Evolutionary conservation across 1,284 basidiomycete species (phyloP), one percentile per base, ranked within the genome.

Genomic region (Cerrena zonata): DNA sequence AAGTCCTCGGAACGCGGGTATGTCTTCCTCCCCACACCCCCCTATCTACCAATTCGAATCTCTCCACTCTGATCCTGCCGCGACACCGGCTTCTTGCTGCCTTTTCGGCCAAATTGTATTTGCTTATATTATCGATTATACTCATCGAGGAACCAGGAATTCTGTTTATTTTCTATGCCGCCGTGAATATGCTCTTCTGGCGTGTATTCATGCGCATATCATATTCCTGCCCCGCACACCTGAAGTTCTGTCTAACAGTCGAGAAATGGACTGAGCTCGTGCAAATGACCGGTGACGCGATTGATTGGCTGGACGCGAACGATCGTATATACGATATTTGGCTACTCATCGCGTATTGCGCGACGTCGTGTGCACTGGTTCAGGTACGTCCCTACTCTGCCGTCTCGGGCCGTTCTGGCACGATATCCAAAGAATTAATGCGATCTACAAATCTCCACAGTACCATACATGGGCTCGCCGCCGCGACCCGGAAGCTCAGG

Each of bases 171-270:
- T 75, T 90, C 45, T 92, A 90, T 64, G 80, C 87, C n/a, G 89
- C 89, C 59, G 83, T 94, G 39, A 85, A 84, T 61, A 89, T 91
- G 83, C 85, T 90, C 66, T 90, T 94, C 70, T 94, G 89, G 89
- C 84, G 91, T 49, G 88, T 94, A 18, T 96, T 96, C 73, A 93
- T 95, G 89, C 82, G 93, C 49, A 90, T 95, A 65, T 91, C 89
- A 53, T 94, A 94, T 69, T 79, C 81, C 24, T 90, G 84, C 65
- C 92, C 90, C 13, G 79, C 80, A 11, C 91, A 92, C 65, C 80
- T 95, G 62, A 90, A 86, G 62, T 89, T 96, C 61, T 78, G 79
- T 24, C 74, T 95, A 55, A 90, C 86, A 2, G 78, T 89, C 42
- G 83, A 86, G 59, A 79, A 84, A 52, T 96, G 92, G 91, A 79